Evolutionary conservation across 805 yeast genomes (phyloP), one percentile per base, ranked within the genome.

Genomic region (Phaffomyces antillensis): DNA sequence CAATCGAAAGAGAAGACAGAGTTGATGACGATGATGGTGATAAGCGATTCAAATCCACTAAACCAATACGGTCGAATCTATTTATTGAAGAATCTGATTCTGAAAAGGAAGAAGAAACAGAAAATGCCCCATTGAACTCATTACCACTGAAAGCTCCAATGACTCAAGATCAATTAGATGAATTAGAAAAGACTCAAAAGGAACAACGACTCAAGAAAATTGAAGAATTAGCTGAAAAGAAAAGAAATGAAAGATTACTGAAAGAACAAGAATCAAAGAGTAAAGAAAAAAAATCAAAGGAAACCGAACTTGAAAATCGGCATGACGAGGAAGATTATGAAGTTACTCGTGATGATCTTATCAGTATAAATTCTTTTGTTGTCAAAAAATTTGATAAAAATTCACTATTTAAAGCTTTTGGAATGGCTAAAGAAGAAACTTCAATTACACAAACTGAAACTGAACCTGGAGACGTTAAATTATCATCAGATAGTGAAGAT

Each of bases 371-470:
- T 23, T 41, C 46, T 3, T 41, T 34, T 13, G 47, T 49, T 3
- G 50, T 46, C 5, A 58, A 55, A 39, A 45, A 32, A 7, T 58
- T 58, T 34, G 49, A 38, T 28, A 55, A 51, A 25, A 40, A 44
- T 2, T 47, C 51, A 4, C 36, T 58, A 20, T 45, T 58, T 18
- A 53, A 55, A 24, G 61, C 59, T 0, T 58, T 58, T 39, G 52
- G 57, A 6, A 32, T 43, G n/a, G 17, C 34, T 9, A 16, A 24
- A 10, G 33, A 41, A 7, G 20, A 25, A 18, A 17, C 20, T 17
- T 30, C 24, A 31, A 13, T n/a, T 10, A 32, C 33, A 8, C 37
- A 42, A 18, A 46, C 51, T 12, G n/a, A 36, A 20, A 46, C 51
- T 26, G n/a, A 36, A 35, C 20, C 41, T 1, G 13, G n/a, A 18